Evolutionary conservation across 1,284 basidiomycete species (phyloP), one percentile per base, ranked within the genome.

Genomic region (Marasmius oreades): DNA sequence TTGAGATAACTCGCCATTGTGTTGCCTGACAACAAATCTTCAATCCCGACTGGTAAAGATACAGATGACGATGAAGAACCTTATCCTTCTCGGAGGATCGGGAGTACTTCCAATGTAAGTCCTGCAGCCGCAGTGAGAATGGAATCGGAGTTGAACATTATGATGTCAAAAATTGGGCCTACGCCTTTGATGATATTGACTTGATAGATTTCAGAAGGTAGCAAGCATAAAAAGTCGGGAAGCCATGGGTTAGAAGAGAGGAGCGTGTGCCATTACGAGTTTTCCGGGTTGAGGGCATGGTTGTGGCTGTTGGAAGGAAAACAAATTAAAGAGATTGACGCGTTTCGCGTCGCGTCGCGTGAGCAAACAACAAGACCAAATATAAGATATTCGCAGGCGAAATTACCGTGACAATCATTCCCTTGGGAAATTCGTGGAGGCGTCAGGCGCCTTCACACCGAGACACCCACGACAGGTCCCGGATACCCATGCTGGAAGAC

Each of bases 41-140:
- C 18, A 50, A 24, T 47, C 1, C 22, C 28, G 51, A 28, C 24
- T 31, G 45, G 10, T 7, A 33, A 16, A 31, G 22, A 26, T 14
- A 33, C 24, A 5, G 37, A 23, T 16, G 58, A 24, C 16, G n/a
- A 16, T 22, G 4, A 12, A 52, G 6, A 18, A 81, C 73, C 88
- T 76, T 48, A 91, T 82, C 18, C 93, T 78, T 43, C 89, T 77
- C 3, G 86, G 87, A 23, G 93, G 93, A 61, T 87, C 81, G 0
- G 91, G 91, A 0, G 92, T 93, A 52, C 89, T 93, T 33, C 92
- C 92, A 54, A 95, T 87, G 72, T 94, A 88, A 7, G 83, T 85
- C 55, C 82, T 85, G 62, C 33, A 31, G 33, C 18, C 18, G 34
- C 8, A 33, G 18, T 31, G 33, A 53, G n/a, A 57, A 61, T 48